Evolutionary conservation across 2,329 filamentous ascomycete species (phyloP).

Genomic region (Talaromyces sp.): DNA sequence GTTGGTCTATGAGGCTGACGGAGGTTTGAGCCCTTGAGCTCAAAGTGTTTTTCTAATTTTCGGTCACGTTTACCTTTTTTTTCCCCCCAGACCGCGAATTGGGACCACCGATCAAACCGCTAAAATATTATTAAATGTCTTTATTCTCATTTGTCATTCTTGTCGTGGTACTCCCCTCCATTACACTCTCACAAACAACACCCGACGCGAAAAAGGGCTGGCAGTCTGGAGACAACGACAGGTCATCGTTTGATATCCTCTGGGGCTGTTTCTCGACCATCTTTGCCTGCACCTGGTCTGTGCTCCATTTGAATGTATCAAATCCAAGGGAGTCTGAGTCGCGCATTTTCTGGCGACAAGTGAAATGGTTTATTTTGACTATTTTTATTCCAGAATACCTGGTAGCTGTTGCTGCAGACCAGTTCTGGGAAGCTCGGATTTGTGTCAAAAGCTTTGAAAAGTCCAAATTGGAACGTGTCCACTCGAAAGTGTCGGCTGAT

Average conservation of each 20-base stretch:
- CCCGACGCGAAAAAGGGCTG: not conserved
- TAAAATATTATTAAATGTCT: too few species aligned
- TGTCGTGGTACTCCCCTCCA: too few species aligned
- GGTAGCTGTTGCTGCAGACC: too few species aligned
- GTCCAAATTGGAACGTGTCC: not conserved
- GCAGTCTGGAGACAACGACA: not conserved
- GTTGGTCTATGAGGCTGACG: too few species aligned
- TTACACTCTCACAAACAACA: too few species aligned
- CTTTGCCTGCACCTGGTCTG: slow-evolving; percentile 17
- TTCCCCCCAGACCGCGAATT: too few species aligned
- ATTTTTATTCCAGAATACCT: not conserved
- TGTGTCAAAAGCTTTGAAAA: not conserved
- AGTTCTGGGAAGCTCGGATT: too few species aligned
- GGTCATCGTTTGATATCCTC: slow-evolving; percentile 17
- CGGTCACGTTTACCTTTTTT: too few species aligned
- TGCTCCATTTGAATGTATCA: slow-evolving; percentile 10
- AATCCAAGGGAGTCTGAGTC: not conserved
- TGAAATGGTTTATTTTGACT: not conserved
- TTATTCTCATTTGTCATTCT: too few species aligned
- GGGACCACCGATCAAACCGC: too few species aligned
- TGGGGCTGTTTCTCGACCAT: slow-evolving; percentile 16
- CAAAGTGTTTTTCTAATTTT: too few species aligned
- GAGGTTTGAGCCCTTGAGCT: too few species aligned
- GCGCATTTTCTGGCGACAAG: not conserved
- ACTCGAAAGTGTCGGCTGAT: not conserved